Evolutionary conservation across 176 grass and related monocot genomes (phyloP).

Genomic region (Thinopyrum elongatum): DNA sequence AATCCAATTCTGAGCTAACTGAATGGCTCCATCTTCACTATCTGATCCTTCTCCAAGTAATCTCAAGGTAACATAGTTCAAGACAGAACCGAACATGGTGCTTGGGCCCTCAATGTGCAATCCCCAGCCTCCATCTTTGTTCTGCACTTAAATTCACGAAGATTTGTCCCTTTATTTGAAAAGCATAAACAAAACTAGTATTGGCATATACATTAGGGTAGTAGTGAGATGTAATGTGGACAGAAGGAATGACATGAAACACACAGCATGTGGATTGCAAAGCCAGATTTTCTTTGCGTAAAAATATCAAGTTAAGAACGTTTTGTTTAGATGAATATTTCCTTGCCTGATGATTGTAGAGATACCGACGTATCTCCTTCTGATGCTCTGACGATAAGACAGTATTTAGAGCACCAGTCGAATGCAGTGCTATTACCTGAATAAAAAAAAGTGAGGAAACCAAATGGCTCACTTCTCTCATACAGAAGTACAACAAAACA

Average conservation of each 20-base stretch:
- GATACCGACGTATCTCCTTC: slow-evolving; percentile 71
- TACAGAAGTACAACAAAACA: neutral
- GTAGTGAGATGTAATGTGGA: neutral
- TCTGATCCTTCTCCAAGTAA: slow-evolving; percentile 77
- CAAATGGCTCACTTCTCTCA: neutral
- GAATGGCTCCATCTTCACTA: slow-evolving; percentile 72
- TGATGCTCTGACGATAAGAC: slow-evolving; percentile 61
- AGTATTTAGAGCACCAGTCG: slow-evolving; percentile 56
- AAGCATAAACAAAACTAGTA: neutral
- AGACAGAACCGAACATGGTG: slow-evolving; percentile 85
- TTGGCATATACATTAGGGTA: neutral
- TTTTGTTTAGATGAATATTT: neutral
- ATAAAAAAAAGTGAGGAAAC: slow-evolving; percentile 1
- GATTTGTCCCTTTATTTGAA: neutral
- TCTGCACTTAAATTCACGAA: slow-evolving; percentile 42
- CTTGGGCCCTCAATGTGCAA: slow-evolving; percentile 85
- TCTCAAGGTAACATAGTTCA: slow-evolving; percentile 75
- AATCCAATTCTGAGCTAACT: slow-evolving; percentile 78
- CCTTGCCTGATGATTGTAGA: slow-evolving; percentile 87
- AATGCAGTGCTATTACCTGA: slow-evolving; percentile 74
- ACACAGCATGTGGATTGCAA: neutral
- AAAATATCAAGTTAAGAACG: neutral
- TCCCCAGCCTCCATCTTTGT: slow-evolving; percentile 90
- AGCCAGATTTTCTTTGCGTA: neutral
- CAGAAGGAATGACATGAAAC: neutral